Evolutionary conservation across 805 yeast species (phyloP), one percentile per base, ranked within the genome.

Genomic region (Yarrowia porcina): DNA sequence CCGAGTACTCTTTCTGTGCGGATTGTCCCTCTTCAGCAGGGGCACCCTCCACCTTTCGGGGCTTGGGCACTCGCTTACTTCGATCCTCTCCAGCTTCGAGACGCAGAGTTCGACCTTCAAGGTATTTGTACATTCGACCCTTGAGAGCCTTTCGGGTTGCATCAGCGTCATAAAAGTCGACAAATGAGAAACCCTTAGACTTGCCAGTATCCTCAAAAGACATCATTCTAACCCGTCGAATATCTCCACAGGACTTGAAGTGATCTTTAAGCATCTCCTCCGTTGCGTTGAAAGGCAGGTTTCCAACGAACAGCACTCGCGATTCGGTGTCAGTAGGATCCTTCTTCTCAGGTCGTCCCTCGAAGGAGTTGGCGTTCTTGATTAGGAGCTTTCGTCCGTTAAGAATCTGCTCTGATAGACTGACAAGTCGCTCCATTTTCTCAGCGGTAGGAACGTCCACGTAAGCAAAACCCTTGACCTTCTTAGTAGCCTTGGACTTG

Each of bases 141-240:
- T 82, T 84, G 66, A 94, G 77, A 0, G 97, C 98, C 36, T 79
- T 79, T 0, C 94, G 88, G 30, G 97, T 92, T 9, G 94, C 92
- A 38, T 82, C 84, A 66, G 87, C 89, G 67, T 85, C 86, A 66
- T 79, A 82, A 76, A 92, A 93, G 74, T 93, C 98, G 35, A 93
- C 77, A 71, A 94, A 93, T 1, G 97, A 91, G 77, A 93, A 93
- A 1, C 98, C 98, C 74, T 94, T 94, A 79, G 98, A 93, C 72
- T 92, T 93, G 1, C 97, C 98, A 57, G 88, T 78, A 72, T 93
- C 99, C 75, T 94, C 91, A 75, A 93, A 93, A n/a, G 99, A 92
- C 3, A 98, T 98, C 96, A 92, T 93, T 74, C 99, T 83, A 61
- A 93, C 83, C 67, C 83, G 83, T 28, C 79, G 76, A 64, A 96